phyloP scores from a whole-genome alignment of 306 rosid species.

The Cucumis hystrix region DNA sequence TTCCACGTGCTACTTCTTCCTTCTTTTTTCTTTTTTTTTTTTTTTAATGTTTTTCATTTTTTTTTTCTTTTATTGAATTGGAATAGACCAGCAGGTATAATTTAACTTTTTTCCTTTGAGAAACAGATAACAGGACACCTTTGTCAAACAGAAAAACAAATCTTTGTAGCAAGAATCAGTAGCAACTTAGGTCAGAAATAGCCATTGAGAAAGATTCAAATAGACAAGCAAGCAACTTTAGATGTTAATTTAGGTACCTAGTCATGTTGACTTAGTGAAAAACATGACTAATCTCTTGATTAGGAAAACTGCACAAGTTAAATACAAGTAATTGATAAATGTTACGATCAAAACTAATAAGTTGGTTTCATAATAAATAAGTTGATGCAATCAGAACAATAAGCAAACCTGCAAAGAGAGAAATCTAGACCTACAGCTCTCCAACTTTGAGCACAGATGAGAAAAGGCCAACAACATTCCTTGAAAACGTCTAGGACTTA shows the following conservation, averaged over 20 bases:
- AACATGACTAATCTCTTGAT: background rate
- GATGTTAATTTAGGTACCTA: background rate
- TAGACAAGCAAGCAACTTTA: background rate
- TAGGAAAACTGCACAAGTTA: background rate
- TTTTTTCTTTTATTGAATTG: background rate
- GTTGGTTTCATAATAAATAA: background rate
- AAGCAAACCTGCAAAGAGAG: constrained; percentile 66
- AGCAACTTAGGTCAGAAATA: background rate
- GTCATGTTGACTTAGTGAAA: constrained; percentile 3
- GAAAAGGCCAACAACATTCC: constrained; percentile 73
- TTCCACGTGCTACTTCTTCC: background rate
- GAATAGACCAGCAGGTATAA: background rate
- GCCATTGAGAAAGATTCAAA: background rate
- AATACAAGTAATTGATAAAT: background rate
- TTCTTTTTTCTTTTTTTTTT: background rate
- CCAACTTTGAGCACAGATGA: constrained; percentile 84
- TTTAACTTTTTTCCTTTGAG: background rate
- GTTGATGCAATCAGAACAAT: constrained; percentile 7
- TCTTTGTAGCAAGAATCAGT: background rate
- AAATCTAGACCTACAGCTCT: constrained; percentile 79
- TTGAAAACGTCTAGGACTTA: constrained; percentile 57
- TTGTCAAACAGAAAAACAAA: background rate
- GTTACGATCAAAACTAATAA: background rate
- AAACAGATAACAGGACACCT: background rate
- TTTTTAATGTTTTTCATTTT: background rate